Base-by-base conservation (phyloP, 2,329 filamentous ascomycete species). In the Ophiognomonia clavigignenti-juglandacearum region DNA sequence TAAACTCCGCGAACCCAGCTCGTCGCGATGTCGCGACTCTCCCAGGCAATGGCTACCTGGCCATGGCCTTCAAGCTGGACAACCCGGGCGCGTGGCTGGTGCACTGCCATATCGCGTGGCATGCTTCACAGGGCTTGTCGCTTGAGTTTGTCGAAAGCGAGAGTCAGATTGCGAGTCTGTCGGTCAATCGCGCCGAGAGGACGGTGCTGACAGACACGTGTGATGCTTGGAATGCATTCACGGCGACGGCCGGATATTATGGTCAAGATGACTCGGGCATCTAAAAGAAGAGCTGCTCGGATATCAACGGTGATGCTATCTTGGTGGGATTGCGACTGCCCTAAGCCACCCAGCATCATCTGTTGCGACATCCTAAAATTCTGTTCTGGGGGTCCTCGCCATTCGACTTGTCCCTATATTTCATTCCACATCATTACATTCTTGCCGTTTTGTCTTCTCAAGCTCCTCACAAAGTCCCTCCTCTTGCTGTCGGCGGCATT, bases 21-120 rank as follows among this genome's bases (percentile, higher is more conserved):
- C 61, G 67, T 19, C 59, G 67, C 31, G 67, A 70, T 51, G 63
- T 64, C 6, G 64, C 64, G 11, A 59, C 59, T 14, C 57, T 70
- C 1, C 61, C 59, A 0, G 55, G 41, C 9, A 51, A 51, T 18
- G 49, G 49, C 7, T 62, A 63, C 49, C 40, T 66, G 9, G 59
- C 61, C 8, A 53, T 68, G 24, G 62, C 57, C 1, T 67, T 66
- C 52, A 38, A 60, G 50, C 53, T 60, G 16, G 62, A 66, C 45
- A 68, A 66, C 50, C 65, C 64, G 3, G 63, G 64, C 14, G 53
- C 53, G 4, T 62, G 60, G 59, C 45, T 59, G 4, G 47, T 59
- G 16, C 59, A 62, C 51, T 63, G 61, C 43, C 59, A 63, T 45
- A 55, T 59, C 35, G 54, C 53, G 20, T 55, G 53, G 63, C 65